These are phyloP conservation scores for Boletus sp. DNA, from an alignment of 768 basidiomycete species.

Conservation along the genomic window DNA sequence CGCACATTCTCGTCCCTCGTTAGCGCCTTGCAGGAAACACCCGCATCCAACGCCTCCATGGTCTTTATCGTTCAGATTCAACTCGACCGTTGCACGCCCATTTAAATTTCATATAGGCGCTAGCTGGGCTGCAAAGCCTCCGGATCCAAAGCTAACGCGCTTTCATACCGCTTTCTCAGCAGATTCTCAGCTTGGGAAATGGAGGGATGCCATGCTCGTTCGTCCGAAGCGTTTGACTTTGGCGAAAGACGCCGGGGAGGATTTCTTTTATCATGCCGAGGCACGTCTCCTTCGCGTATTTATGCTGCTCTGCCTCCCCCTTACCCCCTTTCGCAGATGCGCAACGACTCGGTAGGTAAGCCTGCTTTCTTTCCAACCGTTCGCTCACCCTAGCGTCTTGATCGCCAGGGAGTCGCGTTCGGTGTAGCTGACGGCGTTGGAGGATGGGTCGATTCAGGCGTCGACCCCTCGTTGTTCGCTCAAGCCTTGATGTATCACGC, in stretches of 20 bases:
- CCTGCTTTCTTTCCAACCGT: background rate
- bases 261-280: conserved; percentile 68
- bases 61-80: conserved; percentile 11
- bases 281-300: conserved; percentile 38
- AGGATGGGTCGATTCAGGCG: conserved; percentile 81
- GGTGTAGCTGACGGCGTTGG: conserved; percentile 94
- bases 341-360: conserved; percentile 68
- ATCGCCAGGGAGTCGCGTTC: conserved; percentile 65
- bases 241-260: conserved; percentile 51
- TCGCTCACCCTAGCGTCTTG: conserved; percentile 24
- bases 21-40: background rate
- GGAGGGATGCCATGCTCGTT: conserved; percentile 66
- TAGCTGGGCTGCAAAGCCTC: conserved; percentile 77
- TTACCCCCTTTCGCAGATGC: conserved; percentile 53
- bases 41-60: background rate
- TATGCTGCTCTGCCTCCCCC: background rate
- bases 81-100: conserved; percentile 39
- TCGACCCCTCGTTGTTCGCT: conserved; percentile 87
- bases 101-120: conserved; percentile 76
- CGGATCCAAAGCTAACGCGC: conserved; percentile 36
- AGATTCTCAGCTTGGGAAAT: conserved; percentile 58
- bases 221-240: conserved; percentile 40
- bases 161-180: conserved; percentile 51
- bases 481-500: conserved; percentile 91
- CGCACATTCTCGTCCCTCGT: background rate